A percentile compares a stretch with the other conserved stretches of the same genome.
These are phyloP conservation scores for Luffa aegyptiaca DNA, from an alignment of 306 rosid species.

Conservation along the genomic window DNA sequence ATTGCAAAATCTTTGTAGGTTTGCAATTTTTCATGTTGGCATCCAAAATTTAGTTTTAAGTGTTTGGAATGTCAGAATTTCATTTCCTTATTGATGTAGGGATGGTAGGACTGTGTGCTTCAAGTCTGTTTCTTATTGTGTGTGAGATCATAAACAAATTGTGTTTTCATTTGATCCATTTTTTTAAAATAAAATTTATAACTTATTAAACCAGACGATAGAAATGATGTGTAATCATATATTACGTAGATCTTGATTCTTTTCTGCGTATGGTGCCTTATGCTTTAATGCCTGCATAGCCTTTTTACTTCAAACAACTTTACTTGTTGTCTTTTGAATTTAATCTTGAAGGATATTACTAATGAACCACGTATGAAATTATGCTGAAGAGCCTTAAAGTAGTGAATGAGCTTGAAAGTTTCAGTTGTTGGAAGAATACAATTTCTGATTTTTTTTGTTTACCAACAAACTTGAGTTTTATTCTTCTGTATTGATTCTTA, in stretches of 20 bases:
- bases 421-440: not conserved
- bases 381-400: not conserved
- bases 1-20: too few relatives aligned
- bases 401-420: not conserved
- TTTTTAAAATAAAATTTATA: not conserved
- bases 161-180: not conserved
- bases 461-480: not conserved
- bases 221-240: not conserved
- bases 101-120: not conserved
- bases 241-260: not conserved
- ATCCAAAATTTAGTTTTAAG: not conserved
- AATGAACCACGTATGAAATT: not conserved
- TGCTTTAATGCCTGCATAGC: not conserved
- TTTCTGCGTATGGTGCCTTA: not conserved
- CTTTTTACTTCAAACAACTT: not conserved
- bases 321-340: not conserved
- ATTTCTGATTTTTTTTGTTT: not conserved
- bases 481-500: not conserved
- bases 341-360: not conserved
- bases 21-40: not conserved
- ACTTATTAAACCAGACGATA: not conserved
- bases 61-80: not conserved
- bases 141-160: not conserved
- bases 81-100: not conserved
- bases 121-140: not conserved